Evolutionary conservation across 129 eudicot genomes (phyloP), one percentile per base, ranked within the genome.

Genomic region (Pittosporum tobira): DNA sequence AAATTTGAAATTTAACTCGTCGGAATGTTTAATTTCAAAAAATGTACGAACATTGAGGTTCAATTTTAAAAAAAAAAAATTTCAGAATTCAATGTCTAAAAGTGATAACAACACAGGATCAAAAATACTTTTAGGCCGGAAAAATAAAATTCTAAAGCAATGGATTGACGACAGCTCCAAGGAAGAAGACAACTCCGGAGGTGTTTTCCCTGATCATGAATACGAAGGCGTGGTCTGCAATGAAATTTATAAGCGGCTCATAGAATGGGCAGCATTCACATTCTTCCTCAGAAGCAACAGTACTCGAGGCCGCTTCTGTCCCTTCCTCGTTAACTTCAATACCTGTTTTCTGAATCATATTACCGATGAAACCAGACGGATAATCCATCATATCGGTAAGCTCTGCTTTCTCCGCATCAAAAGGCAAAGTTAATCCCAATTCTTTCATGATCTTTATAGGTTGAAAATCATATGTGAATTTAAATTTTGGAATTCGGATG

Each of bases 151-250:
- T n/a, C n/a, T n/a, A n/a, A n/a, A n/a, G n/a, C n/a, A n/a, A n/a
- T n/a, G 68, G 66, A 61, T 61, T 61, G 25, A 61, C 3, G 22
- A 61, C 24, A 45, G 19, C 36, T 14, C 68, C 68, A 48, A 48
- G 11, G 51, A 64, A 64, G 15, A 64, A 24, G 16, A 45, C 27
- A 19, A 29, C 22, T 4, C 51, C 69, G 38, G 48, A 30, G 7
- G 6, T 64, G 40, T 64, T 50, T 52, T 64, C 69, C 37, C 51
- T 51, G 23, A 64, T 51, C 19, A 64, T 11, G 12, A 50, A 64
- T 51, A 64, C 0, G 46, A 64, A 64, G 0, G 69, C 61, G 38
- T 52, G 69, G 28, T 64, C 69, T 11, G 69, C 61, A 38, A 64
- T 51, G 18, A 64, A 64, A 40, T 45, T 57, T 16, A 45, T 47